Base-by-base conservation (phyloP, 768 basidiomycete species). In the Trametes elegans region DNA sequence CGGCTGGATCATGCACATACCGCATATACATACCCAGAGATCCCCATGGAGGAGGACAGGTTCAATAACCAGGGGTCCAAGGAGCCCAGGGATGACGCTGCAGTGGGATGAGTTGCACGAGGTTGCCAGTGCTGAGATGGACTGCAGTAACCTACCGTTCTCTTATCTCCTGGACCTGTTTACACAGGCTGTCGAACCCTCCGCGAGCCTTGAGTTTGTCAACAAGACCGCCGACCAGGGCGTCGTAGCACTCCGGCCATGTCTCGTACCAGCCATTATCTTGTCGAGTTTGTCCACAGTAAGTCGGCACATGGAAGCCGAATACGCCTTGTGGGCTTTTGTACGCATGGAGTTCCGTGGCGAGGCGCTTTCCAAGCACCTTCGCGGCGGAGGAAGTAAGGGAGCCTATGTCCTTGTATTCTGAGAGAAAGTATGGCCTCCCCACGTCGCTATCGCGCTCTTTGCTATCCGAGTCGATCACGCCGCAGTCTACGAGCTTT, bases 31-130 rank as follows among this genome's bases (percentile, higher is more conserved):
- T 68, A 87, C 88, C 88, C 90, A 92, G 31, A 91, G 74, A 65
- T 91, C 90, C 1, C 90, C 90, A 58, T 92, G 90, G 9, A 90
- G 66, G 19, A 90, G 76, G 2, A 84, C 87, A 1, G 90, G 90
- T 36, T 81, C 68, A 27, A 89, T 76, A 10, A 68, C 66, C 48
- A 91, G 70, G 2, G 76, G 69, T 14, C 78, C 77, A 36, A 92
- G 77, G 23, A 92, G 73, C 61, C 78, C 79, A 2, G 90, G 88
- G 62, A 91, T 83, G n/a, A 86, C 84, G 44, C 89, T 91, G 64
- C 23, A n/a, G 13, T 14, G 13, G 14, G 27, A 19, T n/a, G 2
- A 42, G 31, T 16, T 29, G 45, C 32, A 11, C 16, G 8, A n/a
- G n/a, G n/a, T n/a, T n/a, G n/a, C n/a, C n/a, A n/a, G n/a, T n/a